phyloP scores from a whole-genome alignment of 345 rosid genomes.

The Citrus medica region DNA sequence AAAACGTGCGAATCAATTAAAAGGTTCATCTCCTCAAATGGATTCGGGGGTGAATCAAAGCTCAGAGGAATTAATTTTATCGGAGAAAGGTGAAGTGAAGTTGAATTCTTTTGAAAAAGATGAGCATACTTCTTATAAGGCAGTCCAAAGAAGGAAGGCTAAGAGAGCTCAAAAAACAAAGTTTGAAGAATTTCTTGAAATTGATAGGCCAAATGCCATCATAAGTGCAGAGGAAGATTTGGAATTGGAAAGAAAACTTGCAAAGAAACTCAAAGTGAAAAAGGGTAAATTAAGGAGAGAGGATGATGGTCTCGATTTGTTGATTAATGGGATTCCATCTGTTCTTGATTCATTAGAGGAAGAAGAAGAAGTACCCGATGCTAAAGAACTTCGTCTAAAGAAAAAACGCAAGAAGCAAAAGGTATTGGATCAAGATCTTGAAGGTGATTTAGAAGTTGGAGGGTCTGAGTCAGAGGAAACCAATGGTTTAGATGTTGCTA shows the following conservation, averaged over 20 bases:
- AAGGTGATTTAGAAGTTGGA: constrained; percentile 16
- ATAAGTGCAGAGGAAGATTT: constrained; percentile 48
- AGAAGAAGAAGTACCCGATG: constrained; percentile 21
- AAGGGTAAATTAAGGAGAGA: constrained; percentile 56
- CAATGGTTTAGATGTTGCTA: constrained; percentile 18
- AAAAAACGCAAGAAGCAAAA: constrained; percentile 44
- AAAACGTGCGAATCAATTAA: constrained; percentile 18
- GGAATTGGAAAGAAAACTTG: constrained; percentile 72
- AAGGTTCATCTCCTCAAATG: constrained; percentile 1
- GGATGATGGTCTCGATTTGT: constrained; percentile 59
- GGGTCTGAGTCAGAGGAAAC: constrained; percentile 24
- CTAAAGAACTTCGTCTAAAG: constrained; percentile 14
- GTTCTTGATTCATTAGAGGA: constrained; percentile 31
- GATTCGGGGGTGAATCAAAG: constrained; percentile 17
- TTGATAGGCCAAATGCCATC: constrained; percentile 35
- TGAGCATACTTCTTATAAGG: constrained; percentile 23
- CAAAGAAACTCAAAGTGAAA: constrained; percentile 83
- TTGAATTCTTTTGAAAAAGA: not conserved
- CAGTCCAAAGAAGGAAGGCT: constrained; percentile 28
- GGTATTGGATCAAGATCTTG: constrained; percentile 20
- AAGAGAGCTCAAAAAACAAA: constrained; percentile 46
- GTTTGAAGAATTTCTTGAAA: constrained; percentile 70
- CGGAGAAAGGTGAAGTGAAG: not conserved
- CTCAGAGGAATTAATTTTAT: constrained; percentile 8
- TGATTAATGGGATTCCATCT: constrained; percentile 52